Percentiles rank a stretch among this genome's conserved stretches.
phyloP scores from a whole-genome alignment of 352 stramenopile genomes.

The Globisporangium okanoganense region DNA sequence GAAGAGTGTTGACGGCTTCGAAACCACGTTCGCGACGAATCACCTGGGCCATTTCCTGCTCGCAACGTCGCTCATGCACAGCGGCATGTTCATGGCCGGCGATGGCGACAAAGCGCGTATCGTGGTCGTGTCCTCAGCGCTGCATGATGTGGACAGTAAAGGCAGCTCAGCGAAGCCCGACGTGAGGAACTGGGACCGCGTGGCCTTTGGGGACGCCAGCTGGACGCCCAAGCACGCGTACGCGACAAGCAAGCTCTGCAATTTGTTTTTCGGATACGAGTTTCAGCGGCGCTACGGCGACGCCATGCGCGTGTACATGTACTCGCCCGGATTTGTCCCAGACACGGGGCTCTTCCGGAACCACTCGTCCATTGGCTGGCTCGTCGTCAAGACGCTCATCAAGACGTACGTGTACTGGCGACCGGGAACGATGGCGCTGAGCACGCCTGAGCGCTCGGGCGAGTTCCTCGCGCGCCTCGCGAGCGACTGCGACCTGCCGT shows the following conservation, averaged over 20 bases:
- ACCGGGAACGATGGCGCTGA: slow-evolving; percentile 17
- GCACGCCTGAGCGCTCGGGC: slow-evolving; percentile 28
- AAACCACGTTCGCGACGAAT: slow-evolving; percentile 40
- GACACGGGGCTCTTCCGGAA: slow-evolving; percentile 39
- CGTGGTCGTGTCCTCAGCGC: slow-evolving; percentile 32
- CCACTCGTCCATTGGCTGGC: slow-evolving; percentile 22
- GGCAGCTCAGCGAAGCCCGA: slow-evolving; percentile 12
- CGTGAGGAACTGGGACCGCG: slow-evolving; percentile 29
- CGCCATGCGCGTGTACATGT: slow-evolving; percentile 29
- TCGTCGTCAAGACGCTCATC: slow-evolving; percentile 26
- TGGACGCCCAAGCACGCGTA: slow-evolving; percentile 22
- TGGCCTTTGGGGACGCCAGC: slow-evolving; percentile 23
- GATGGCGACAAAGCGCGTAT: slow-evolving; percentile 14
- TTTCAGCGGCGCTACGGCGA: slow-evolving; percentile 24
- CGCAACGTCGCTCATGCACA: slow-evolving; percentile 23
- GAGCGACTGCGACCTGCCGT: slow-evolving; percentile 28
- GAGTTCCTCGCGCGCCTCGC: slow-evolving; percentile 28
- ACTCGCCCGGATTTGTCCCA: slow-evolving; percentile 29
- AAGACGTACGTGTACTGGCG: slow-evolving; percentile 21
- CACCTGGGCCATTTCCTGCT: slow-evolving; percentile 41
- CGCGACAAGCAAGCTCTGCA: slow-evolving; percentile 39
- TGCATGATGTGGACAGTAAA: slow-evolving; percentile 21
- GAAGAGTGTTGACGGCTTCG: slow-evolving; percentile 25
- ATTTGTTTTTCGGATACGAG: slow-evolving; percentile 41
- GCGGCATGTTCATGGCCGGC: slow-evolving; percentile 16